Evolutionary conservation across 2,329 filamentous ascomycete genomes (phyloP), one percentile per base, ranked within the genome.

Genomic region (Microsporum canis): DNA sequence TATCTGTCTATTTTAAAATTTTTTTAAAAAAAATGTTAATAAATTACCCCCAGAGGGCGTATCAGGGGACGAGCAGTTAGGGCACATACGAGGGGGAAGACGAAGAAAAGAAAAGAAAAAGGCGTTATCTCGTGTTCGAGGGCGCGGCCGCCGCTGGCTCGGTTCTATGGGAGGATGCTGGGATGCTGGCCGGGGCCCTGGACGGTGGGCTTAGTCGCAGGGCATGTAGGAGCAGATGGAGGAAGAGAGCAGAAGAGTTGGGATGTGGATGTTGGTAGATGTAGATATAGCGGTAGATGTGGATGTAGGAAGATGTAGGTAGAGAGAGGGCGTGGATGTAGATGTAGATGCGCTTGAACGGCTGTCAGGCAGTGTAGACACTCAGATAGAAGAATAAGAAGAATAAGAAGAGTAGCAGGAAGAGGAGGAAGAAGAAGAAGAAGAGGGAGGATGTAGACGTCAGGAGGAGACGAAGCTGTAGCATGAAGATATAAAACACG

Each of bases 131-230:
- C 34, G 55, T 39, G 34, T 53, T 33, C 49, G 49, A 53, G 49
- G 49, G 49, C 49, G 49, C 49, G 27, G 49, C 49, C 49, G 49
- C 49, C 29, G 49, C 49, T 53, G 49, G 49, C 27, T 47, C 43
- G 23, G 43, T 10, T 17, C 27, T 2, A 17, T 27, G 29, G 27
- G 49, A 33, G 17, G 49, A 53, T 12, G 49, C 49, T 53, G 31
- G 29, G 49, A 12, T 53, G 49, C 27, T 47, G 43, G 43, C 43
- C 43, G 27, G 49, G 49, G 49, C 49, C 49, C 31, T 53, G 49
- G 27, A 53, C 31, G 29, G 49, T 5, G 8, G 29, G 31, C 49
- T 34, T 5, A 10, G 49, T 5, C 17, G 17, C 43, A 27, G 43
- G 5, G 43, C 43, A 47, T 47, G 17, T 23, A 17, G 10, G 43